phyloP scores from a whole-genome alignment of 495 filamentous ascomycete species.

The Talaromyces ruber region DNA sequence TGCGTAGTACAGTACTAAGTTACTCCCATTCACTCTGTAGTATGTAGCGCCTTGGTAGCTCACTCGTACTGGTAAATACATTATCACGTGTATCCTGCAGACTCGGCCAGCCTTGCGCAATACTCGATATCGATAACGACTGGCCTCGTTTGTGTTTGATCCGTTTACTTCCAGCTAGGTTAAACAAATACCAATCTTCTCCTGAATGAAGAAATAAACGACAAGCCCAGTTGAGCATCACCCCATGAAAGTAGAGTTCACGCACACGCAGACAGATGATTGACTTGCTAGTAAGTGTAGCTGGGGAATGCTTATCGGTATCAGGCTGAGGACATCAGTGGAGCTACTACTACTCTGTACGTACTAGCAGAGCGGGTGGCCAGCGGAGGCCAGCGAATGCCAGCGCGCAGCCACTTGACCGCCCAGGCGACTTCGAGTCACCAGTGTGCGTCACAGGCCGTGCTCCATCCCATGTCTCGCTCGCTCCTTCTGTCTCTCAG shows the following conservation, averaged over 20 bases:
- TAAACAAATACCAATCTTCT: too few relatives aligned
- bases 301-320: background rate
- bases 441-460: conserved; percentile 6
- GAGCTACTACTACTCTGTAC: background rate
- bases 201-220: background rate
- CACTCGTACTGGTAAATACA: background rate
- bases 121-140: background rate
- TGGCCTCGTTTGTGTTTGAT: background rate
- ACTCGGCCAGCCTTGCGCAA: background rate
- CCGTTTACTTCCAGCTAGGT: background rate
- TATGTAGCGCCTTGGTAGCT: background rate
- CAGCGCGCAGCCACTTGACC: background rate
- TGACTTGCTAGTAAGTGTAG: too few relatives aligned
- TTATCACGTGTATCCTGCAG: background rate
- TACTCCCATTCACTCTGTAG: too few relatives aligned
- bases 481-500: conserved; percentile 1
- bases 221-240: background rate
- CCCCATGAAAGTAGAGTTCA: background rate
- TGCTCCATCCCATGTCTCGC: background rate
- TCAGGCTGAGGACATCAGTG: background rate
- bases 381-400: background rate
- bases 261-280: background rate
- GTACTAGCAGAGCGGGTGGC: too few relatives aligned
- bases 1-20: too few relatives aligned
- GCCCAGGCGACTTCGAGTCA: conserved; percentile 2